These are phyloP conservation scores for Moesziomyces globuligerus DNA, from an alignment of 1,284 basidiomycete species.

Conservation along the genomic window DNA sequence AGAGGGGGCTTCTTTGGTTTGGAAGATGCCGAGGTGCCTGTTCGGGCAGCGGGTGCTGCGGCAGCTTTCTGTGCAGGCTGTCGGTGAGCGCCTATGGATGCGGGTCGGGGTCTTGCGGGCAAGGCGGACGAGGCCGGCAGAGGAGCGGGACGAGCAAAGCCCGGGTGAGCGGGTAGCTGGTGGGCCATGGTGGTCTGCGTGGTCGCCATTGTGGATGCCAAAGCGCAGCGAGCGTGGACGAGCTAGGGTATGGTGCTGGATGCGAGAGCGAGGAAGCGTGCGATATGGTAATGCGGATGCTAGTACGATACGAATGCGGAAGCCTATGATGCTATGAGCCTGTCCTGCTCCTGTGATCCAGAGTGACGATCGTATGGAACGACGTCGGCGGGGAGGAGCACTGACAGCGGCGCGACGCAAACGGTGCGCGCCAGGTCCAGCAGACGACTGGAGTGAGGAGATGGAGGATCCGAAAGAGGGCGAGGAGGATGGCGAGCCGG, in stretches of 20 bases:
- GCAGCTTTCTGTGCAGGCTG: slow-evolving; percentile 17
- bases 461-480: not conserved
- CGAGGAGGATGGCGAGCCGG: not conserved
- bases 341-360: not conserved
- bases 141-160: slow-evolving; percentile 24
- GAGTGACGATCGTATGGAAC: too few species aligned
- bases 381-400: too few species aligned
- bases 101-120: slow-evolving; percentile 24
- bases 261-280: not conserved
- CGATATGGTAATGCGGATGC: not conserved
- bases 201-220: slow-evolving; percentile 43
- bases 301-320: not conserved
- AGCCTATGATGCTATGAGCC: not conserved
- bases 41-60: not conserved
- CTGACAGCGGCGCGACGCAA: too few species aligned
- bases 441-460: not conserved
- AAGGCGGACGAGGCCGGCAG: slow-evolving; percentile 20
- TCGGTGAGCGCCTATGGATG: too few species aligned
- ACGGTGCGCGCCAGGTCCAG: not conserved
- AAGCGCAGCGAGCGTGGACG: not conserved
- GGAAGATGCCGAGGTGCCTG: slow-evolving; percentile 14
- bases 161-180: slow-evolving; percentile 30
- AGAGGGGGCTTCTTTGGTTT: slow-evolving; percentile 58
- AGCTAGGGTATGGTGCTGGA: not conserved
- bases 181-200: slow-evolving; percentile 23